Evolutionary conservation across 805 yeast genomes (phyloP), one percentile per base, ranked within the genome.

Genomic region (Vanderwaltozyma yarrowii): DNA sequence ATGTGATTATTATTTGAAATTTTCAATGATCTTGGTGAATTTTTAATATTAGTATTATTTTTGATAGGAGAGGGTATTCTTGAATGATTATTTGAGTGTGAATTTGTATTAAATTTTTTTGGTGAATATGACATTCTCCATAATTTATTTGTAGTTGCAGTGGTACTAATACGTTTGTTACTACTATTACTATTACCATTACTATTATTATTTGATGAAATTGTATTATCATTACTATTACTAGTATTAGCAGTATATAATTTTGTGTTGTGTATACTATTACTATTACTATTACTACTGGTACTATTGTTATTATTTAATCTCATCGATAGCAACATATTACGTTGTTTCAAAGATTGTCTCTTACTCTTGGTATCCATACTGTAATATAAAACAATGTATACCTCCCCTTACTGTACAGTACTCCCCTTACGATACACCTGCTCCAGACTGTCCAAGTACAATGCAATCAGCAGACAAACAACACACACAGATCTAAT

Each of bases 311-410:
- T 32, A 4, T 39, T 41, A 30, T 47, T 50, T 32, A 52, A 32
- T 17, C 53, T 37, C 53, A 52, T 45, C 17, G 47, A 46, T 12
- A 52, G 36, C 32, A 52, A 35, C 34, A 47, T 42, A 32, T 50
- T 52, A 15, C 54, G 44, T 39, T 52, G 56, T 18, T 44, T 43
- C 20, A 51, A 38, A 5, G 56, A 50, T 21, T 45, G 47, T 24
- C 53, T 39, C 23, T 51, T 45, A 14, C 43, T 30, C 33, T 34
- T 34, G 5, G 21, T 19, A 3, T 42, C 32, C 37, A 34, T 34
- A 17, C 4, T 12, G 9, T 16, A 13, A 10, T 15, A 24, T 4
- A 8, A 24, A 13, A 8, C 27, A 24, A 11, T 21, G 23, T 21
- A 21, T 21, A 21, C 9, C 9, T 21, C 9, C 6, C 23, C 23